These are phyloP conservation scores for Podospora tetraspora DNA, from an alignment of 495 filamentous ascomycete species.

Conservation along the genomic window DNA sequence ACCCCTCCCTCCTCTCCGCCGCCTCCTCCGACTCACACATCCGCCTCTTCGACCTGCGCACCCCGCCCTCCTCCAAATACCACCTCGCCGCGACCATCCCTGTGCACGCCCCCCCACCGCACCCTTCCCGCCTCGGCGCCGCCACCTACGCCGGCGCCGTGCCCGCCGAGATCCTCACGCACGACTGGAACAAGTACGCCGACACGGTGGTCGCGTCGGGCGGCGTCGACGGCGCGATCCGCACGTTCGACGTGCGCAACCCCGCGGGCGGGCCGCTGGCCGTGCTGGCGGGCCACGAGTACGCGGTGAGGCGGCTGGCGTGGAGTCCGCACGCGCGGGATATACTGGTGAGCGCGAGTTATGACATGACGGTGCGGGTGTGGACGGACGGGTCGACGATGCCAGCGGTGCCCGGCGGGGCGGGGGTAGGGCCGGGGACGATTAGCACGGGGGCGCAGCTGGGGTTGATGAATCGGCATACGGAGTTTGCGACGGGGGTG, in stretches of 20 bases:
- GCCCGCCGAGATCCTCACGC: constrained; percentile 74
- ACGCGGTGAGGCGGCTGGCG: constrained; percentile 74
- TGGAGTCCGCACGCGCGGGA: constrained; percentile 92
- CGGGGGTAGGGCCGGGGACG: constrained; percentile 18
- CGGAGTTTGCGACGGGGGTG: constrained; percentile 94
- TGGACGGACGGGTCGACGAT: constrained; percentile 74
- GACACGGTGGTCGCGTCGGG: constrained; percentile 74
- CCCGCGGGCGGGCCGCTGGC: constrained; percentile 63
- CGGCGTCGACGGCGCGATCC: constrained; percentile 81
- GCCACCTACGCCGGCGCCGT: constrained; percentile 28
- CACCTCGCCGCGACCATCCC: constrained; percentile 73
- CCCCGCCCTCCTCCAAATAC: constrained; percentile 72
- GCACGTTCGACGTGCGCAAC: constrained; percentile 82
- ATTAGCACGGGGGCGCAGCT: constrained; percentile 59
- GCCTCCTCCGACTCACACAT: constrained; percentile 82
- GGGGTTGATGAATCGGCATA: constrained; percentile 84
- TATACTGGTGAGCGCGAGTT: constrained; percentile 79
- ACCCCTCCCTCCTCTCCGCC: constrained; percentile 68
- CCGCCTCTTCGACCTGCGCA: constrained; percentile 83
- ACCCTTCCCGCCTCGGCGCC: constrained; percentile 31
- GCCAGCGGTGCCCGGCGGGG: constrained; percentile 23
- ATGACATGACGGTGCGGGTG: constrained; percentile 94
- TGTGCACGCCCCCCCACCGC: constrained; percentile 56
- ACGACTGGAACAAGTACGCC: constrained; percentile 99
- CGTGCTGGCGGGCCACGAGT: constrained; percentile 77